These are phyloP conservation scores for Aureobasidium mangrovei DNA, from an alignment of 2,329 filamentous ascomycete genomes.

Conservation along the genomic window DNA sequence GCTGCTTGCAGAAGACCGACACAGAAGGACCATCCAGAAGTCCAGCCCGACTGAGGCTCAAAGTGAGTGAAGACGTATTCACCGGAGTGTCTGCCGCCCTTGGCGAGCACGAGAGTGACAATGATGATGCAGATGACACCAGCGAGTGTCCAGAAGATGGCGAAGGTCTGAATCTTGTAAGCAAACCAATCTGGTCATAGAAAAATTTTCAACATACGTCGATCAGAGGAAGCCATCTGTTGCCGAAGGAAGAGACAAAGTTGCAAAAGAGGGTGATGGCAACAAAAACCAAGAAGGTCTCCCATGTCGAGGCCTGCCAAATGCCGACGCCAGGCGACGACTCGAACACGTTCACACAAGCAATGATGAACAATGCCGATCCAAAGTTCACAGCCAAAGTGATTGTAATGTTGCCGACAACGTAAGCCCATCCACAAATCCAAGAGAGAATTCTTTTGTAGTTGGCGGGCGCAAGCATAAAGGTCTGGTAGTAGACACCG, in stretches of 20 bases:
- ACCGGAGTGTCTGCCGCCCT: slow-evolving; percentile 55
- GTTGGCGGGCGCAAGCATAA: slow-evolving; percentile 56
- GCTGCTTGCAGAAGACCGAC: slow-evolving; percentile 64
- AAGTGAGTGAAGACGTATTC: slow-evolving; percentile 60
- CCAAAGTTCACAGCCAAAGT: slow-evolving; percentile 77
- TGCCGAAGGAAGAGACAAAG: slow-evolving; percentile 43
- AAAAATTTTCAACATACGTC: slow-evolving; percentile 49
- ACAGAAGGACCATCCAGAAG: slow-evolving; percentile 60
- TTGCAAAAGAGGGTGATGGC: slow-evolving; percentile 43
- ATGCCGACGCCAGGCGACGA: slow-evolving; percentile 37
- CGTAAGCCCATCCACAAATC: slow-evolving; percentile 68
- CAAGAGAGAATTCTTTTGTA: slow-evolving; percentile 59
- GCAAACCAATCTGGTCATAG: neutral
- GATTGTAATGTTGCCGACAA: slow-evolving; percentile 73
- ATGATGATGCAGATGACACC: slow-evolving; percentile 58
- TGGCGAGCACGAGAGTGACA: slow-evolving; percentile 56
- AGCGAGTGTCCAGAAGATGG: slow-evolving; percentile 67
- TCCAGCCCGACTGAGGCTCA: slow-evolving; percentile 60
- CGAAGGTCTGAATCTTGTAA: slow-evolving; percentile 48
- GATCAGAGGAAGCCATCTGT: slow-evolving; percentile 47
- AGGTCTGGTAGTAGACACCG: slow-evolving; percentile 71
- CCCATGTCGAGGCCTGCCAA: slow-evolving; percentile 36
- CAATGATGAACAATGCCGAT: slow-evolving; percentile 46
- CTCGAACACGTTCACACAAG: slow-evolving; percentile 49
- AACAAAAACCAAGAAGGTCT: slow-evolving; percentile 42